Conservation (phyloP, 495 filamentous ascomycete species). For the Penicillium taxi region DNA sequence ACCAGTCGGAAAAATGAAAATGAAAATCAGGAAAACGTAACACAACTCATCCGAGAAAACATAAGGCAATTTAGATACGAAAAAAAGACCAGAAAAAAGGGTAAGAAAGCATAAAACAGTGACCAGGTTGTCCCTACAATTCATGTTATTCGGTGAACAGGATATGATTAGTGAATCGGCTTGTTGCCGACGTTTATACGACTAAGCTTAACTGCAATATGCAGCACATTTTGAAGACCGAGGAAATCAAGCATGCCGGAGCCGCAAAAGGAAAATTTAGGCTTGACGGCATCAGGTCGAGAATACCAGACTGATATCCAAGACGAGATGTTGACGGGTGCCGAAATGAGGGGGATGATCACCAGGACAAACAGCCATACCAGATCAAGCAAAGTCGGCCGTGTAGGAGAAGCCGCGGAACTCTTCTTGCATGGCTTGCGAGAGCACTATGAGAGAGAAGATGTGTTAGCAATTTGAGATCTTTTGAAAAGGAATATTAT, state of each 20-base stretch:
- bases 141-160: slow-evolving; percentile 19
- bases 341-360: slow-evolving; percentile 11
- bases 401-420: slow-evolving; percentile 99
- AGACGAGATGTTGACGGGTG: slow-evolving; percentile 4
- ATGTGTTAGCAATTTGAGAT: slow-evolving; percentile 9
- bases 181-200: slow-evolving; percentile 14
- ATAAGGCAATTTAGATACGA: slow-evolving; percentile 23
- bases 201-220: slow-evolving; percentile 21
- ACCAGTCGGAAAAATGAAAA: slow-evolving; percentile 8
- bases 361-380: slow-evolving; percentile 7
- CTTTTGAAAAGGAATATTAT: not conserved
- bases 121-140: slow-evolving; percentile 13
- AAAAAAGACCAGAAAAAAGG: slow-evolving; percentile 5
- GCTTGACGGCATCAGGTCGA: slow-evolving; percentile 6
- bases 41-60: slow-evolving; percentile 4
- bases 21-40: slow-evolving; percentile 3
- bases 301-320: slow-evolving; percentile 1
- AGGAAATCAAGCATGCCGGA: slow-evolving; percentile 7
- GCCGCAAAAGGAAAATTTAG: slow-evolving; percentile 11
- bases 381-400: slow-evolving; percentile 55
- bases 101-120: slow-evolving; percentile 3
- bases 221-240: slow-evolving; percentile 20
- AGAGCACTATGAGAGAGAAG: slow-evolving; percentile 59
- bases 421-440: slow-evolving; percentile 98
- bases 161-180: slow-evolving; percentile 13